These are phyloP conservation scores for Scheffersomyces titani DNA, from an alignment of 1,139 yeast species.

Conservation along the genomic window DNA sequence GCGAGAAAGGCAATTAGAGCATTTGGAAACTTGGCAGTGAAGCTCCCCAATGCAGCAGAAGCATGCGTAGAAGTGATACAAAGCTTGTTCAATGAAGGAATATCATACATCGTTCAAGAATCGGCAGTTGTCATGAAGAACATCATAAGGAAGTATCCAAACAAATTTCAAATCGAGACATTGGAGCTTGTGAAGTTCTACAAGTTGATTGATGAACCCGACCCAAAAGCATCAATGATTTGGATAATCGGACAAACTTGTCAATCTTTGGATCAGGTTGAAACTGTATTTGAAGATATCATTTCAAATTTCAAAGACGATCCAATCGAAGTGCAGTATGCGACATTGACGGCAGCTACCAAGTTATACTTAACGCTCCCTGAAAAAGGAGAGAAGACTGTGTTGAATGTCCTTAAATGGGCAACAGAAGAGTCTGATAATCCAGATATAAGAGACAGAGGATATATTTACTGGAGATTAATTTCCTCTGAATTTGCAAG, in stretches of 20 bases:
- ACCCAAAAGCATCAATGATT: constrained; percentile 73
- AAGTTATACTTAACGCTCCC: constrained; percentile 67
- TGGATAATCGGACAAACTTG: constrained; percentile 87
- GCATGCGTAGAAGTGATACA: constrained; percentile 65
- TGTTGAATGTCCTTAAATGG: constrained; percentile 61
- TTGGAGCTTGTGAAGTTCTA: constrained; percentile 44
- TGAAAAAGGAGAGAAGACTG: constrained; percentile 53
- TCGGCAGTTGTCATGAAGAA: constrained; percentile 75
- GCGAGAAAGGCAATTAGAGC: constrained; percentile 88
- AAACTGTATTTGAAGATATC: constrained; percentile 47
- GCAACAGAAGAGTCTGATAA: constrained; percentile 74
- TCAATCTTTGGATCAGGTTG: constrained; percentile 48
- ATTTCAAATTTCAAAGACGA: constrained; percentile 57
- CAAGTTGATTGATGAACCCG: constrained; percentile 67
- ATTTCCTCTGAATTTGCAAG: constrained; percentile 50
- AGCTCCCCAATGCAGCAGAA: constrained; percentile 56
- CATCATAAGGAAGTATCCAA: constrained; percentile 75
- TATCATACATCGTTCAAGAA: constrained; percentile 80
- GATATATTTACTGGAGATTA: constrained; percentile 82
- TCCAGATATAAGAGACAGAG: constrained; percentile 87
- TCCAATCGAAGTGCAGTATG: constrained; percentile 70
- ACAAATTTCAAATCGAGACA: constrained; percentile 38
- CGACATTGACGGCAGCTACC: constrained; percentile 72
- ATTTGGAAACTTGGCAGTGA: constrained; percentile 85
- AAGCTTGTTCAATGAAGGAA: constrained; percentile 63